These are phyloP conservation scores for Xylaria sp. DNA, from an alignment of 2,329 filamentous ascomycete species.

Conservation along the genomic window DNA sequence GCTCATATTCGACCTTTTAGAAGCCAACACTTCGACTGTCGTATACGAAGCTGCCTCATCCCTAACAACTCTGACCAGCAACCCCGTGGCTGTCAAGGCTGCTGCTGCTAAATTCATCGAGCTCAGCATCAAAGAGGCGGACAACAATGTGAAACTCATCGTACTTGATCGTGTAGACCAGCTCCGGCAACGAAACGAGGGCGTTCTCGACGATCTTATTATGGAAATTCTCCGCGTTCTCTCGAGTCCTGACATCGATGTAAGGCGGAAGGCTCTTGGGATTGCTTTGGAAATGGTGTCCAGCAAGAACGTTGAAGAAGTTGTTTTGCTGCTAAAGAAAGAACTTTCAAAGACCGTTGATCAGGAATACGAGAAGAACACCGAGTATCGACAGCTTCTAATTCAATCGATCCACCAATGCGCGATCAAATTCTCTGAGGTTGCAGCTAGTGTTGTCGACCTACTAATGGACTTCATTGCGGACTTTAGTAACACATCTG, in stretches of 20 bases:
- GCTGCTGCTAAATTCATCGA: conserved; percentile 97
- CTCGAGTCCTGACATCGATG: conserved; percentile 95
- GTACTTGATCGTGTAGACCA: conserved; percentile 94
- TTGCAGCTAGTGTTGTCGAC: conserved; percentile 95
- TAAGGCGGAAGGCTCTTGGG: conserved; percentile 87
- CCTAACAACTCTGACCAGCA: conserved; percentile 91
- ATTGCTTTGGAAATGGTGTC: conserved; percentile 98
- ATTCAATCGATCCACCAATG: conserved; percentile 99
- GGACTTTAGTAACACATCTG: conserved; percentile 96
- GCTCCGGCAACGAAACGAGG: conserved; percentile 86
- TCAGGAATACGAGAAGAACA: conserved; percentile 98
- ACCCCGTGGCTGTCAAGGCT: conserved; percentile 97
- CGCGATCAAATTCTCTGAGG: conserved; percentile 98
- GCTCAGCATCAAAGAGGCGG: conserved; percentile 94
- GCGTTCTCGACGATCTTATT: conserved; percentile 89
- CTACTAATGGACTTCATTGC: conserved; percentile 99
- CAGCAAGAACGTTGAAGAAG: conserved; percentile 98
- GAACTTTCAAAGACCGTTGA: conserved; percentile 97
- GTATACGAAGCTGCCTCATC: conserved; percentile 98
- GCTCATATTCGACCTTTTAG: conserved; percentile 95
- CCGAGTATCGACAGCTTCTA: conserved; percentile 91
- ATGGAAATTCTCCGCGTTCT: conserved; percentile 98
- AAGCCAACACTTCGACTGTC: conserved; percentile 92
- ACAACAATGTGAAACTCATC: conserved; percentile 99
- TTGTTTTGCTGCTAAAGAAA: conserved; percentile 95